Percentiles rank a stretch among this genome's conserved stretches.
phyloP scores from a whole-genome alignment of 73 alveolate genomes.

The Paraurostyla sp. region DNA sequence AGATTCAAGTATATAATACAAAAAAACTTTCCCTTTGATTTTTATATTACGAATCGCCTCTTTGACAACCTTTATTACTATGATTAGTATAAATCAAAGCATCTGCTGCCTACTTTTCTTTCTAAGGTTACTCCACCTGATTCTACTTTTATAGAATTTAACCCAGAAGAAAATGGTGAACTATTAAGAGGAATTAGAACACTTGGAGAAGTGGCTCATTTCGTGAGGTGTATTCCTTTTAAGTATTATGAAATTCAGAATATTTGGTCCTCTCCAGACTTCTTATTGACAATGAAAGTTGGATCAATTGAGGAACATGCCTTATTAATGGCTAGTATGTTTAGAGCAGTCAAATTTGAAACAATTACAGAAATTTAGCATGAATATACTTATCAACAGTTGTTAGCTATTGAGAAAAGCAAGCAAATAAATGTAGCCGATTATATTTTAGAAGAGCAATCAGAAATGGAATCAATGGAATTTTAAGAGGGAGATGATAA shows the following conservation, averaged over 20 bases:
- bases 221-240: conserved; percentile 67
- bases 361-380: conserved; percentile 1
- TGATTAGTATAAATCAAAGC: conserved; percentile 61
- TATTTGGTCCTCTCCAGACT: conserved; percentile 85
- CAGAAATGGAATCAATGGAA: not conserved
- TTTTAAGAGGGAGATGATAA: not conserved
- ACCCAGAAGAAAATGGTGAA: not conserved
- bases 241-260: not conserved
- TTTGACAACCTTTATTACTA: conserved; percentile 12
- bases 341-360: conserved; percentile 68
- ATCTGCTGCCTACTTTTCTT: conserved; percentile 62
- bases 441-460: not conserved
- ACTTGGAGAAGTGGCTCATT: conserved; percentile 68
- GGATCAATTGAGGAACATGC: conserved; percentile 85
- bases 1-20: conserved; percentile 23
- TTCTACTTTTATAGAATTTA: conserved; percentile 23
- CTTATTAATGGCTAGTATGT: conserved; percentile 75
- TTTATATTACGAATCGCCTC: not conserved
- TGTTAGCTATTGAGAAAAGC: not conserved
- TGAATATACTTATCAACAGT: not conserved
- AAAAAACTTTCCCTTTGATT: conserved; percentile 54
- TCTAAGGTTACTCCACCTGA: conserved; percentile 71
- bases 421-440: not conserved
- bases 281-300: conserved; percentile 73
- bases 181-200: conserved; percentile 55